Base-by-base conservation (phyloP, 306 rosid genomes). In the Castanea crenata region DNA sequence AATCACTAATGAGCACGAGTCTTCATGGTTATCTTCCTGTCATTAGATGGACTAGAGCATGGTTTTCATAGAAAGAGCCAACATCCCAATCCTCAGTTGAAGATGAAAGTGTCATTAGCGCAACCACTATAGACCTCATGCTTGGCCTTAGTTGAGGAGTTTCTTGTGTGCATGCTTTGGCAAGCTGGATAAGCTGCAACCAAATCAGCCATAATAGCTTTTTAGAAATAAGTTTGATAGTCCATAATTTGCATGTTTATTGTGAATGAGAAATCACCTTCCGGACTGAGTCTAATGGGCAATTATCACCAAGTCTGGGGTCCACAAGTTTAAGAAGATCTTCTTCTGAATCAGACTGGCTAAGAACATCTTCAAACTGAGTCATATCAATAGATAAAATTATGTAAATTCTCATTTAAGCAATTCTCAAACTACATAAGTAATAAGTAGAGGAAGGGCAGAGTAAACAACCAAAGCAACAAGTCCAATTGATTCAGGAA, bases 71-170 rank as follows among this genome's bases (percentile, higher is more conserved):
- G 69, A 90, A 84, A 4, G 92, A 87, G n/a, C 91, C 90, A 72
- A 76, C 89, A 74, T 92, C 92, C 97, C 94, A 90, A 19, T 87
- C 91, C 79, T 92, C 94, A 23, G 81, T 74, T 46, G 91, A 77
- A 68, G 93, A 90, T 73, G 93, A 76, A 69, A 90, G 92, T 74
- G 93, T 86, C 91, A 90, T 86, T 55, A 92, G 79, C 12, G 93
- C 93, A 54, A 85, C 93, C 25, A 90, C 93, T 68, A 87, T 87
- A 44, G 97, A 90, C 77, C 97, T 89, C 97, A 90, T 90, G 92
- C 87, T 92, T 87, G 94, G 97, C 86, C 97, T 90, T 13, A 89
- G 82, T 77, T 90, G 94, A 72, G 94, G 93, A 72, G 85, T 86
- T 68, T 87, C 93, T 74, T 92, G 93, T 72, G 97, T 90, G 80